Percentiles rank a stretch among this genome's conserved stretches.
Evolutionary conservation across 2,329 filamentous ascomycete species (phyloP).

Genomic region (Sporothrix phasma): DNA sequence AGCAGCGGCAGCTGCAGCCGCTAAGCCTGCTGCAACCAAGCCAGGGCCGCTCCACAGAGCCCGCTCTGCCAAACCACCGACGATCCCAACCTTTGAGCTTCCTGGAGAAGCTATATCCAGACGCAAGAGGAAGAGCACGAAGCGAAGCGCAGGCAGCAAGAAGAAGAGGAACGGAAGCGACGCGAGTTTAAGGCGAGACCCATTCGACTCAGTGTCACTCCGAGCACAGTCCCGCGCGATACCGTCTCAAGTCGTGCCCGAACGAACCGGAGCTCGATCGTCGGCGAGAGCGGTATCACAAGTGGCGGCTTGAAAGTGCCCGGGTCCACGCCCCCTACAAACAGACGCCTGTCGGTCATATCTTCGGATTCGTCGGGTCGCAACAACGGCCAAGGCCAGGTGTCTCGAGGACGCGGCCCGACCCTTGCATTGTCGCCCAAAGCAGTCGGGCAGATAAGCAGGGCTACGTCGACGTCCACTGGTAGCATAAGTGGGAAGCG

Average conservation of each 20-base stretch:
- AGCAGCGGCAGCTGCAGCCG: slow-evolving; percentile 13
- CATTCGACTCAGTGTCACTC: slow-evolving; percentile 35
- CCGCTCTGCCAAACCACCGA: slow-evolving; percentile 38
- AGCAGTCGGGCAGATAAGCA: slow-evolving; percentile 23
- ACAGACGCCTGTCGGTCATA: slow-evolving; percentile 24
- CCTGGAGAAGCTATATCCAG: slow-evolving; percentile 52
- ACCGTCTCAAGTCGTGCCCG: slow-evolving; percentile 49
- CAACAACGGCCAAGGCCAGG: background rate
- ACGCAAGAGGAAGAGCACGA: slow-evolving; percentile 47
- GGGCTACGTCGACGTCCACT: slow-evolving; percentile 38
- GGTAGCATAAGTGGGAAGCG: slow-evolving; percentile 36
- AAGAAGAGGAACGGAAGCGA: slow-evolving; percentile 49
- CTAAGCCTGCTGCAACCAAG: slow-evolving; percentile 15
- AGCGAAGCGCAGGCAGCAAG: slow-evolving; percentile 44
- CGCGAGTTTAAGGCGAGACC: slow-evolving; percentile 57
- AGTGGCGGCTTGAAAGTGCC: background rate
- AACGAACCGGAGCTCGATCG: slow-evolving; percentile 31
- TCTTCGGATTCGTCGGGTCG: background rate
- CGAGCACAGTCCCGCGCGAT: slow-evolving; percentile 40
- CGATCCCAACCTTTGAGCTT: slow-evolving; percentile 49
- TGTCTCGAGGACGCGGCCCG: slow-evolving; percentile 23
- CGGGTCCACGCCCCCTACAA: slow-evolving; percentile 11
- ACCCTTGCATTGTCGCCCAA: slow-evolving; percentile 25
- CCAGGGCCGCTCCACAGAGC: slow-evolving; percentile 33
- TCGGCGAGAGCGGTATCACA: background rate